Base-by-base conservation (phyloP, 2,329 filamentous ascomycete genomes). In the Dothideomycetes sp. region DNA sequence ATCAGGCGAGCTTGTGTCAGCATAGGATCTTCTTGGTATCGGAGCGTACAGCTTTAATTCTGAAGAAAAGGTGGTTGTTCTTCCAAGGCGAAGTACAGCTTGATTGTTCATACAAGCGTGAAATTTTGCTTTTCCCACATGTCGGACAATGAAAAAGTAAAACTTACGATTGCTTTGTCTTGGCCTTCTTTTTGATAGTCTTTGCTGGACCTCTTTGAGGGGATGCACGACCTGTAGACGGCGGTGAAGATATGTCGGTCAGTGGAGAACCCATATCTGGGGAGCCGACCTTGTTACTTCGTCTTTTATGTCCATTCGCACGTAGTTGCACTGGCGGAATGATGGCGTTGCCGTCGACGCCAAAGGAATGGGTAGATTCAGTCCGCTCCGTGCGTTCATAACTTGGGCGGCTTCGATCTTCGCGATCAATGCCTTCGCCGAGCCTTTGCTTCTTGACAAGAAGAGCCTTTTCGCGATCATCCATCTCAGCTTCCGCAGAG, bases 131-230 rank as follows among this genome's bases (percentile, higher is more conserved):
- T n/a, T n/a, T n/a, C n/a, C n/a, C n/a, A n/a, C n/a, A n/a, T n/a
- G n/a, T n/a, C n/a, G n/a, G n/a, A n/a, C n/a, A n/a, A n/a, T n/a
- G n/a, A n/a, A n/a, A n/a, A n/a, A n/a, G n/a, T n/a, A n/a, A n/a
- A n/a, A 60, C 58, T 56, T 52, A 61, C 58, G 58, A 61, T 41
- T 53, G 54, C 49, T 61, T 61, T 12, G 57, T 60, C 49, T 59
- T 59, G 34, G 58, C 58, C 38, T 51, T 50, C 50, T 60, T 58
- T 24, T 42, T 44, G 31, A 36, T 36, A 11, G 36, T 40, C 51
- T 53, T 39, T 47, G 48, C 32, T 48, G 44, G 49, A 42, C 36
- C 45, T 27, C 27, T 49, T 41, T 24, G 44, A 41, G 12, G 57
- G 57, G 17, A 56, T 56, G 40, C 49, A 50, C 32, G 51, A 44